phyloP scores from a whole-genome alignment of 1,284 basidiomycete genomes.

The Ustilago nuda region DNA sequence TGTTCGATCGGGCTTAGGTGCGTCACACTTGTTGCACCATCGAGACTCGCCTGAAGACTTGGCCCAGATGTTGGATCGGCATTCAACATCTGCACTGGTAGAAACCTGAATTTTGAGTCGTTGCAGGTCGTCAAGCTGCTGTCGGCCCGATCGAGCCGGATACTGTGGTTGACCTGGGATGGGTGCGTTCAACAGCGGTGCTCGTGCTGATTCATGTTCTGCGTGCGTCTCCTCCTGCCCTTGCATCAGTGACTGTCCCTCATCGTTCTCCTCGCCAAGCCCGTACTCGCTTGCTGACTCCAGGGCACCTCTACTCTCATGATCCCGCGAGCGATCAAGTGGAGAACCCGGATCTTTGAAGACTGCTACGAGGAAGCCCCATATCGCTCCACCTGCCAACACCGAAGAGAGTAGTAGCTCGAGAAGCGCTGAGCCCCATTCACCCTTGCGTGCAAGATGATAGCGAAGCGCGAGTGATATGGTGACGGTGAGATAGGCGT shows the following conservation, averaged over 20 bases:
- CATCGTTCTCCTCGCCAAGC: conserved; percentile 20
- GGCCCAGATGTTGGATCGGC: conserved; percentile 49
- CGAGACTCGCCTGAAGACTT: conserved; percentile 60
- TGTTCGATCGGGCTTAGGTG: conserved; percentile 62
- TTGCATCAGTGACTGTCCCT: conserved; percentile 28
- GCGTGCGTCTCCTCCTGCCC: conserved; percentile 9
- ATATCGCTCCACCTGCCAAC: conserved; percentile 44
- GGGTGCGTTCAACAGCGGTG: conserved; percentile 39
- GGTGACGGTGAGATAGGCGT: conserved; percentile 45
- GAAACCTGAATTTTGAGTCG: conserved; percentile 12
- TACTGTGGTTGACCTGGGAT: conserved; percentile 55
- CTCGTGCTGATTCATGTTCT: conserved; percentile 6
- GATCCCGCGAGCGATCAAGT: background rate
- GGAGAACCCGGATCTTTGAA: conserved; percentile 48
- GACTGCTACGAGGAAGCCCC: conserved; percentile 53
- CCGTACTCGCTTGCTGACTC: conserved; percentile 19
- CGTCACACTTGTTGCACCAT: conserved; percentile 63
- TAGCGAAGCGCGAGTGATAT: conserved; percentile 46
- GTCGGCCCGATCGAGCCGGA: conserved; percentile 49
- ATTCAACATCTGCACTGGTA: conserved; percentile 11
- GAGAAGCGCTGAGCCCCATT: conserved; percentile 30
- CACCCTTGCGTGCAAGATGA: conserved; percentile 24
- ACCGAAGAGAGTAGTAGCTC: conserved; percentile 41
- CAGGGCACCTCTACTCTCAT: conserved; percentile 18
- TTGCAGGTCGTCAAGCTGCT: conserved; percentile 48